phyloP scores from a whole-genome alignment of 2,329 filamentous ascomycete species.

The Thyridium curvatum region DNA sequence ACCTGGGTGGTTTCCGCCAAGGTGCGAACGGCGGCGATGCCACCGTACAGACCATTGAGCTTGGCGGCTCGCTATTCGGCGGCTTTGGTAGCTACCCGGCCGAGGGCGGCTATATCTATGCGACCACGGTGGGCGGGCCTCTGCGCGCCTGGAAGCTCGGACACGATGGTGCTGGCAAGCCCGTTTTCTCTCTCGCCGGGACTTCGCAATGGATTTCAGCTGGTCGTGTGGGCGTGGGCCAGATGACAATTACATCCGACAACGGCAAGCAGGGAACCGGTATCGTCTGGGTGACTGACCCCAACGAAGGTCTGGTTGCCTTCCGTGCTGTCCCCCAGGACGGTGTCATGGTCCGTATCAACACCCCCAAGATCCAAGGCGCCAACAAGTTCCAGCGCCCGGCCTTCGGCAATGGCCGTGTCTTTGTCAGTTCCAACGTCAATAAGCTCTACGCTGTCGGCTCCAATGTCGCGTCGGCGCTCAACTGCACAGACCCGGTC shows the following conservation, averaged over 20 bases:
- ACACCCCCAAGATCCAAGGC: conserved; percentile 23
- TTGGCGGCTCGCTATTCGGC: conserved; percentile 25
- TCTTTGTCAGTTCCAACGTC: conserved; percentile 14
- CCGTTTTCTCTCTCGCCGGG: conserved; percentile 22
- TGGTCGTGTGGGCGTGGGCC: conserved; percentile 23
- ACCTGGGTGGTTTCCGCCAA: conserved; percentile 30
- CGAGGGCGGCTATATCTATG: conserved; percentile 35
- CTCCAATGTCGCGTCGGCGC: not conserved
- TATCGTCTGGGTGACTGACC: conserved; percentile 28
- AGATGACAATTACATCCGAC: conserved; percentile 19
- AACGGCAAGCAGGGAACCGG: conserved; percentile 23
- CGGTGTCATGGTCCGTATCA: conserved; percentile 20
- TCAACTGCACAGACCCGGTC: not conserved
- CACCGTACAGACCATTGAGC: conserved; percentile 26
- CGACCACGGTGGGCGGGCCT: not conserved
- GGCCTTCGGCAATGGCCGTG: conserved; percentile 26
- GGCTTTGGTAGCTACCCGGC: conserved; percentile 31
- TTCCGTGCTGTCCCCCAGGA: conserved; percentile 29
- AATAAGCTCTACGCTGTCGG: conserved; percentile 3
- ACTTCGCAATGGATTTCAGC: conserved; percentile 20
- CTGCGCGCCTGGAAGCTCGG: conserved; percentile 26
- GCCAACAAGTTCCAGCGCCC: conserved; percentile 29
- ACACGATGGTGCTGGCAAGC: conserved; percentile 17
- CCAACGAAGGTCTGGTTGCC: conserved; percentile 26
- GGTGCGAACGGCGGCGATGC: conserved; percentile 22